Base-by-base conservation (phyloP, 225 moss, liverwort and hornwort genomes). In the Physcomitrium patens region DNA sequence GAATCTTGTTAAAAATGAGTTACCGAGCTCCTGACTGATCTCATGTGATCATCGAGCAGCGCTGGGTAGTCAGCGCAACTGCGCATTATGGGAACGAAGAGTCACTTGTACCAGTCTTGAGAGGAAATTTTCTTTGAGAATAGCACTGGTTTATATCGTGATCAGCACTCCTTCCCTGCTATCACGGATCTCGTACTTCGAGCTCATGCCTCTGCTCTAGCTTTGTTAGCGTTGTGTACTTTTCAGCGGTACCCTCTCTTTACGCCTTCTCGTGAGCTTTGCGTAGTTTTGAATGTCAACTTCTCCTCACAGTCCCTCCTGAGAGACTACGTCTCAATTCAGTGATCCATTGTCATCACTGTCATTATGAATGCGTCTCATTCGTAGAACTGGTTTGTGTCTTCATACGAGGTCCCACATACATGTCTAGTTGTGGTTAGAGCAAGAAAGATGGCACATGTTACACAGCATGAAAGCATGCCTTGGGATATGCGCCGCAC, bases 141-240 rank as follows among this genome's bases (percentile, higher is more conserved):
- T 72, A 24, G 23, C 47, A 20, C 19, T 44, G 64, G 65, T 50
- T 64, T 22, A 60, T 17, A 45, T 10, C 12, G 0, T 7, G 2
- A 28, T 74, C 69, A 13, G 10, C 50, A 37, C 59, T 23, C 45
- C 48, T 41, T 48, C 7, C 67, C 67, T 53, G 55, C n/a, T 67
- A 62, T 61, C 47, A 52, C 24, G 76, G 67, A 72, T 81, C 76
- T 75, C 37, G 65, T 45, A 65, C 54, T 65, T 54, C 31, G 55
- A 14, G 54, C 17, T 44, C 8, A 5, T 45, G 28, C 12, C 44
- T 62, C 5, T 0, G 50, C 49, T 72, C 31, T 37, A 5, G 53
- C 4, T 15, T 70, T 10, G 58, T 44, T 16, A 37, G 31, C 31
- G 16, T 55, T 51, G 42, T 42, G 14, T 14, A 14, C 3, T 22